Evolutionary conservation across 2,329 filamentous ascomycete species (phyloP).

Genomic region (Pseudonectria buxi): DNA sequence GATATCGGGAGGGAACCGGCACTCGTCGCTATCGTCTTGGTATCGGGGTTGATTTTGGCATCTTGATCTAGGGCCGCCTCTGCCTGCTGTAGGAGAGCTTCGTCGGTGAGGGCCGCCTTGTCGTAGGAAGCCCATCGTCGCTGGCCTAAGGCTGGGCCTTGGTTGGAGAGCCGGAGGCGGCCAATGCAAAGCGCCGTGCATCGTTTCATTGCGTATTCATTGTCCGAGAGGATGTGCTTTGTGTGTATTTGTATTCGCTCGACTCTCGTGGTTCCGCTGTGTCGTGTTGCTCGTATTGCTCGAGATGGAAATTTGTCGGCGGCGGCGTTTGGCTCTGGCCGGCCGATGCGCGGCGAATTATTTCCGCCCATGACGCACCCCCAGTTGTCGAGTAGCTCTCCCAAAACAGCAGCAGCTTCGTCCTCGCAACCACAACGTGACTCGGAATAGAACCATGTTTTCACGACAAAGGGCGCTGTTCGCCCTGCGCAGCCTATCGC

Average conservation of each 20-base stretch:
- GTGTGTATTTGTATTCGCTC: neutral
- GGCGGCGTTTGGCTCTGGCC: too few species aligned
- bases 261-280: too few species aligned
- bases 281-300: too few species aligned
- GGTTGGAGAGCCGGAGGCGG: constrained; percentile 3
- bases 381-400: too few species aligned
- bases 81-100: constrained; percentile 25
- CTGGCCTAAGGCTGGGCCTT: constrained; percentile 6
- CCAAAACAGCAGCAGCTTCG: neutral
- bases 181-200: constrained; percentile 14
- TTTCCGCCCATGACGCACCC: too few species aligned
- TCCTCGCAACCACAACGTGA: constrained; percentile 3
- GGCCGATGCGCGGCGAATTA: too few species aligned
- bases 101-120: constrained; percentile 20
- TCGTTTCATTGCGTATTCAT: constrained; percentile 24
- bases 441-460: constrained; percentile 19
- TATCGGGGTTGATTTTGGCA: constrained; percentile 29
- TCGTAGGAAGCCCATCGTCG: constrained; percentile 30
- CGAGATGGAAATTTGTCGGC: neutral
- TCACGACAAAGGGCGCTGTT: constrained; percentile 23
- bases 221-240: constrained; percentile 2
- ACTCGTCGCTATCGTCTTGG: constrained; percentile 39
- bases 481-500: constrained; percentile 29
- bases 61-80: constrained; percentile 26
- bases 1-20: constrained; percentile 45